phyloP scores from a whole-genome alignment of 179 eudicot species.

The Camellia oleifera region DNA sequence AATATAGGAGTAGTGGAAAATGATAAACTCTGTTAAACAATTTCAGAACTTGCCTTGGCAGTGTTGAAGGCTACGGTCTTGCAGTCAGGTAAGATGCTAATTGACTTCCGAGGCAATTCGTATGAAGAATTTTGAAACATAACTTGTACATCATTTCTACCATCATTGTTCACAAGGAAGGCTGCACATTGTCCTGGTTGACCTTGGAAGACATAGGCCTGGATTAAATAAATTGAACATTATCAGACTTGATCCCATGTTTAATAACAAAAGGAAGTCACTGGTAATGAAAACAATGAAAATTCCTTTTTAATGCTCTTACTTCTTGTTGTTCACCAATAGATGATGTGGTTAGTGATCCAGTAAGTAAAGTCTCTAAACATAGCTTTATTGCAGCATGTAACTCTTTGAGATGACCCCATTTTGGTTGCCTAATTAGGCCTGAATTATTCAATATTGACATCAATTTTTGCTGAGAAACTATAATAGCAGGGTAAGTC shows the following conservation, averaged over 20 bases:
- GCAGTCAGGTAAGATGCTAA: slow-evolving; percentile 87
- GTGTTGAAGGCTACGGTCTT: slow-evolving; percentile 56
- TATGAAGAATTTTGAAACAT: slow-evolving; percentile 50
- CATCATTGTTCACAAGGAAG: slow-evolving; percentile 59
- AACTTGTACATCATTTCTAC: slow-evolving; percentile 21
- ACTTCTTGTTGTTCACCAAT: slow-evolving; percentile 67
- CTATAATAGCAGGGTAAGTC: background rate
- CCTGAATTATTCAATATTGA: slow-evolving; percentile 33
- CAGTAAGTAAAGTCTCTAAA: slow-evolving; percentile 60
- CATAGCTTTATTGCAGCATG: slow-evolving; percentile 65
- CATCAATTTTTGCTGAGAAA: background rate
- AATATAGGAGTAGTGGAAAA: background rate
- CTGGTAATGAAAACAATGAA: background rate
- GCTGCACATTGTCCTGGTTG: slow-evolving; percentile 66
- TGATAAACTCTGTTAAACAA: background rate
- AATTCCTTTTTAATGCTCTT: slow-evolving; percentile 9
- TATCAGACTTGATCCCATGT: background rate
- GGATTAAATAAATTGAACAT: slow-evolving; percentile 6
- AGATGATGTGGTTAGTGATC: slow-evolving; percentile 32
- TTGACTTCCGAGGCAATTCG: slow-evolving; percentile 61
- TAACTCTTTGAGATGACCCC: slow-evolving; percentile 80
- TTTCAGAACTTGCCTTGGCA: slow-evolving; percentile 48
- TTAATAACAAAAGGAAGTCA: background rate
- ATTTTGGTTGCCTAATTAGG: slow-evolving; percentile 77
- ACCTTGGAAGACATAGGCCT: slow-evolving; percentile 69